A percentile compares a stretch with the other conserved stretches of the same genome.
Evolutionary conservation across 2,329 filamentous ascomycete species (phyloP).

Genomic region (Ophiostoma perfectum): DNA sequence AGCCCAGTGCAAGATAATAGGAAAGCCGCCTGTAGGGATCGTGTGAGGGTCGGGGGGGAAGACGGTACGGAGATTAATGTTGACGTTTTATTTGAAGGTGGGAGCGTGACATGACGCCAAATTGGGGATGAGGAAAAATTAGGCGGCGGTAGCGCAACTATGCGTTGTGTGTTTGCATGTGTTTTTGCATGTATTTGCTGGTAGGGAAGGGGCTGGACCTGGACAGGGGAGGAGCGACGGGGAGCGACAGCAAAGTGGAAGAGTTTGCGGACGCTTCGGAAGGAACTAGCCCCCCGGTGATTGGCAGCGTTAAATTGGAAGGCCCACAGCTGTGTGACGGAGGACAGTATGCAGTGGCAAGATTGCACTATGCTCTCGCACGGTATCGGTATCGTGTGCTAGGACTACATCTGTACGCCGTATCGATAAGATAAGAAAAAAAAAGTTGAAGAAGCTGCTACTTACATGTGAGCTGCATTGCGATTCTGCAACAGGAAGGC

Average conservation of each 20-base stretch:
- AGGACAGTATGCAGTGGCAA: not conserved
- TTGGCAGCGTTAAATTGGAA: constrained; percentile 8
- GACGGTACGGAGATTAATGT: constrained; percentile 8
- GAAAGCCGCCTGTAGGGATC: not conserved
- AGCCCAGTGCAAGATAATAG: constrained; percentile 3
- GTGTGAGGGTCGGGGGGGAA: not conserved
- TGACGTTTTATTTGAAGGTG: constrained; percentile 13
- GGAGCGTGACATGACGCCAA: constrained; percentile 23
- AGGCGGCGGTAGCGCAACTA: constrained; percentile 15
- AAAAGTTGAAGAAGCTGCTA: constrained; percentile 19
- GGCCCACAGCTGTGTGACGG: not conserved
- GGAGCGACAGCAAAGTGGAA: constrained; percentile 7
- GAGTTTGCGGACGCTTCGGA: constrained; percentile 22
- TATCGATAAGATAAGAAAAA: constrained; percentile 24
- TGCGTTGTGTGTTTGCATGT: constrained; percentile 1
- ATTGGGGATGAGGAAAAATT: constrained; percentile 19
- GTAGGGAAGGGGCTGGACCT: not conserved
- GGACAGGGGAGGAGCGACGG: not conserved
- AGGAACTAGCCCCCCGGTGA: constrained; percentile 30
- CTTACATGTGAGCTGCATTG: constrained; percentile 10
- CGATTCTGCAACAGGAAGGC: constrained; percentile 14
- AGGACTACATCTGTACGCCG: not conserved
- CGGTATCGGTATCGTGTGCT: not conserved
- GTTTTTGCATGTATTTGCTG: too few species aligned
- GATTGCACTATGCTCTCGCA: not conserved